Conservation (phyloP, 805 yeast genomes). For the Yarrowia deformans region DNA sequence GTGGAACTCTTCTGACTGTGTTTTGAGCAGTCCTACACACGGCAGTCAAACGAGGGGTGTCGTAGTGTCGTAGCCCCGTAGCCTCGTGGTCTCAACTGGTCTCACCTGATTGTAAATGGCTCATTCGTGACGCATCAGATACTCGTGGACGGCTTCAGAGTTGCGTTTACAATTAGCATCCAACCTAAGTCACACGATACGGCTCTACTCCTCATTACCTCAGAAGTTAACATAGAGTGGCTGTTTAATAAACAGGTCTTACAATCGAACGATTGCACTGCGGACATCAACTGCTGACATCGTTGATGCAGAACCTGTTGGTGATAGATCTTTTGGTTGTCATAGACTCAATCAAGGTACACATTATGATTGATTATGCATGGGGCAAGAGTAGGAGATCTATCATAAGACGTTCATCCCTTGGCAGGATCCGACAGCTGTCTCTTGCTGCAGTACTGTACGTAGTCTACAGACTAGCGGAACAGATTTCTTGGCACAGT, state of each 20-base stretch:
- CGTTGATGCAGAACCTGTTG: not conserved
- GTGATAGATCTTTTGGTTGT: no score
- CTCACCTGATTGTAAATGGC: constrained; percentile 6
- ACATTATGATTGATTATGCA: no score
- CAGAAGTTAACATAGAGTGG: not conserved
- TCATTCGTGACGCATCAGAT: not conserved
- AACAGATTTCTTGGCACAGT: no score
- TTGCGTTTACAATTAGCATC: not conserved
- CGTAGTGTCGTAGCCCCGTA: no score
- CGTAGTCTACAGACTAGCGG: no score
- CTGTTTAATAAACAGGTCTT: not conserved
- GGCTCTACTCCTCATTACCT: not conserved
- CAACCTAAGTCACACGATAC: constrained; percentile 4
- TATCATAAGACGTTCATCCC: not conserved
- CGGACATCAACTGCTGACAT: not conserved
- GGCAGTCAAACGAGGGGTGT: no score
- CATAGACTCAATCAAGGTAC: no score
- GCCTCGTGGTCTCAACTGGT: no score
- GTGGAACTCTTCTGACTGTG: no score
- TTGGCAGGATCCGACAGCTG: constrained; percentile 14
- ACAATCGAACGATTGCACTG: not conserved
- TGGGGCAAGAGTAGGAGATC: no score
- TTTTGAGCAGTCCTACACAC: no score
- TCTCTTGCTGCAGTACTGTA: no score
- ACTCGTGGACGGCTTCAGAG: not conserved